These are phyloP conservation scores for Fusarium torreyae DNA, from an alignment of 2,329 filamentous ascomycete genomes.

Conservation along the genomic window DNA sequence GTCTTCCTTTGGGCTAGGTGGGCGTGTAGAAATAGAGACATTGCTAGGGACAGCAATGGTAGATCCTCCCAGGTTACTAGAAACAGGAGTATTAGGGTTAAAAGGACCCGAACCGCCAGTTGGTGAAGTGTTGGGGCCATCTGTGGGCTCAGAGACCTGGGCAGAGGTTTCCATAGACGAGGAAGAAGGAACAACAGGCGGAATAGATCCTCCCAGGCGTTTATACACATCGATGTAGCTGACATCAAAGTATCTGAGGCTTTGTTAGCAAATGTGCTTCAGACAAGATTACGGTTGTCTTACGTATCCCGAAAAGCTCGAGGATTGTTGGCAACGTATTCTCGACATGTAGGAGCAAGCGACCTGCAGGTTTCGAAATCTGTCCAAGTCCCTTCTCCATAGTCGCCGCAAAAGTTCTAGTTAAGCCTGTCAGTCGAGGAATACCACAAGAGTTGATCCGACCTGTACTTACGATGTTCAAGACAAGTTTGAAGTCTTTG, in stretches of 20 bases:
- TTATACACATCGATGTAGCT: conserved; percentile 66
- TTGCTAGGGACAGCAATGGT: conserved; percentile 2
- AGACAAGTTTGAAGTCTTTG: conserved; percentile 77
- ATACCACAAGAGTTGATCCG: neutral
- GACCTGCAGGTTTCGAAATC: conserved; percentile 56
- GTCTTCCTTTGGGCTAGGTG: neutral
- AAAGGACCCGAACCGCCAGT: neutral
- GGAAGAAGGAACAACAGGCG: conserved; percentile 15
- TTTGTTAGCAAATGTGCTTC: neutral
- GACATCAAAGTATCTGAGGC: conserved; percentile 66
- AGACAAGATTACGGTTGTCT: conserved; percentile 29
- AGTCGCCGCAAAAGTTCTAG: conserved; percentile 82
- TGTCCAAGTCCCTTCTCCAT: conserved; percentile 69
- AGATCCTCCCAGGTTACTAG: conserved; percentile 1
- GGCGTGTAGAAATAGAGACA: conserved; percentile 6
- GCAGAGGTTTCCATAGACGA: conserved; percentile 2
- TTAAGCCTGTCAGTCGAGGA: neutral
- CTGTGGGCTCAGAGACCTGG: neutral
- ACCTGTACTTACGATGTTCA: conserved; percentile 70
- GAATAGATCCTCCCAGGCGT: conserved; percentile 20
- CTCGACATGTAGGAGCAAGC: conserved; percentile 61
- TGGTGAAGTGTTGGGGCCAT: neutral
- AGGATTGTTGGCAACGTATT: conserved; percentile 64
- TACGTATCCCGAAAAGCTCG: conserved; percentile 58
- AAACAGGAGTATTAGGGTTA: conserved; percentile 4